These are phyloP conservation scores for Gardenia jasminoides DNA, from an alignment of 257 asterid species.

Conservation along the genomic window DNA sequence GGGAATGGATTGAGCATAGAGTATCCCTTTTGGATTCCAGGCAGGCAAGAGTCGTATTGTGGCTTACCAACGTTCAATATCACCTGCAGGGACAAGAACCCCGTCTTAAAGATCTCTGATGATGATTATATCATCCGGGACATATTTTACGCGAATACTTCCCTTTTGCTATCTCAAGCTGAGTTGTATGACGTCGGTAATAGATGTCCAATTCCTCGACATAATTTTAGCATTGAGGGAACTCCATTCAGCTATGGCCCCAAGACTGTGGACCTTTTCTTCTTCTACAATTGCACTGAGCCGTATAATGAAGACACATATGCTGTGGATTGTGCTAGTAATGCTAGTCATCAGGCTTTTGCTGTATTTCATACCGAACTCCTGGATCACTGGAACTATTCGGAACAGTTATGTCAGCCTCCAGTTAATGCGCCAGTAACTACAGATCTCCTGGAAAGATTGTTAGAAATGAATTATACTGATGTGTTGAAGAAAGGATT, in stretches of 20 bases:
- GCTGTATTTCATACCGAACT: conserved; percentile 43
- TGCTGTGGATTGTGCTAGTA: conserved; percentile 40
- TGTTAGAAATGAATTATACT: conserved; percentile 33
- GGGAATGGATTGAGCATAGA: conserved; percentile 38
- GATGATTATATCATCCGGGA: conserved; percentile 41
- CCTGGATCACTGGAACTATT: conserved; percentile 38
- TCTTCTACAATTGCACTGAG: conserved; percentile 45
- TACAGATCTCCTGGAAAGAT: conserved; percentile 16
- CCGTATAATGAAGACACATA: conserved; percentile 40
- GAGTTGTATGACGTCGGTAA: conserved; percentile 19
- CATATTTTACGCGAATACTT: conserved; percentile 31
- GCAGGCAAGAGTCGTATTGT: conserved; percentile 38
- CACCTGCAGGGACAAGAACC: conserved; percentile 32
- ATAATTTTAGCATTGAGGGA: conserved; percentile 34
- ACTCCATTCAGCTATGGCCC: conserved; percentile 48
- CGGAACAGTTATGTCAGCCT: conserved; percentile 30
- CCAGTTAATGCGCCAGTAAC: conserved; percentile 37
- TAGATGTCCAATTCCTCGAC: conserved; percentile 37
- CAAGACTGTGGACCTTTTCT: conserved; percentile 45
- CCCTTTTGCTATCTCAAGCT: conserved; percentile 34
- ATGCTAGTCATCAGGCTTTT: conserved; percentile 35
- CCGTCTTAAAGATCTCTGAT: conserved; percentile 38
- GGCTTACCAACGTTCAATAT: conserved; percentile 40
- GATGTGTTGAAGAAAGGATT: conserved; percentile 40
- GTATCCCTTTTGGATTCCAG: conserved; percentile 58